These are phyloP conservation scores for Pichia insulana DNA, from an alignment of 805 yeast genomes.

Conservation along the genomic window DNA sequence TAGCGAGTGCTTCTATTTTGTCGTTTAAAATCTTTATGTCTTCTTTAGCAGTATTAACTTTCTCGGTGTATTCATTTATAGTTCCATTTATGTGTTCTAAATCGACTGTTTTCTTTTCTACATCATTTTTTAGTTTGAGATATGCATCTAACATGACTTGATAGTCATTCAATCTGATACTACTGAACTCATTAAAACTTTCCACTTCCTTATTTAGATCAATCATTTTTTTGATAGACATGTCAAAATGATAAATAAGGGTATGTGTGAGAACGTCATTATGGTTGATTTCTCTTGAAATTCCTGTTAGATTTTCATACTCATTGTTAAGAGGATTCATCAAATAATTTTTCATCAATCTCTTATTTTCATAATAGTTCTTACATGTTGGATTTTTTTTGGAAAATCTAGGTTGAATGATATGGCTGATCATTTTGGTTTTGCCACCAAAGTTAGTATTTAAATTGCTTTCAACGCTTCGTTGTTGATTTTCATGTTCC, in stretches of 20 bases:
- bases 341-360: conserved; percentile 59
- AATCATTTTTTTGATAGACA: conserved; percentile 35
- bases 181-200: conserved; percentile 33
- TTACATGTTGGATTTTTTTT: conserved; percentile 15
- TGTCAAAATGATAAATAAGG: conserved; percentile 47
- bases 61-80: conserved; percentile 20
- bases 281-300: conserved; percentile 21
- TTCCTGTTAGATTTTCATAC: conserved; percentile 28
- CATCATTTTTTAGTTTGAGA: conserved; percentile 37
- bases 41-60: conserved; percentile 9
- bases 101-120: conserved; percentile 31
- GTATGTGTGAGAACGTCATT: conserved; percentile 49
- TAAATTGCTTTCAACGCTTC: conserved; percentile 9
- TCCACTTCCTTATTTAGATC: conserved; percentile 40
- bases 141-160: conserved; percentile 37
- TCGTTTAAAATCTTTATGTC: conserved; percentile 8
- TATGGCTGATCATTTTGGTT: conserved; percentile 26
- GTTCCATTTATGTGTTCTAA: conserved; percentile 23
- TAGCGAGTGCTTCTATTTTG: neutral
- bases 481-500: conserved; percentile 18
- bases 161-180: conserved; percentile 34
- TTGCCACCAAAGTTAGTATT: conserved; percentile 14
- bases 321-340: conserved; percentile 51
- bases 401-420: conserved; percentile 23
- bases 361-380: conserved; percentile 49